phyloP scores from a whole-genome alignment of 164 flowering plant species.

The Kingdonia uniflora region DNA sequence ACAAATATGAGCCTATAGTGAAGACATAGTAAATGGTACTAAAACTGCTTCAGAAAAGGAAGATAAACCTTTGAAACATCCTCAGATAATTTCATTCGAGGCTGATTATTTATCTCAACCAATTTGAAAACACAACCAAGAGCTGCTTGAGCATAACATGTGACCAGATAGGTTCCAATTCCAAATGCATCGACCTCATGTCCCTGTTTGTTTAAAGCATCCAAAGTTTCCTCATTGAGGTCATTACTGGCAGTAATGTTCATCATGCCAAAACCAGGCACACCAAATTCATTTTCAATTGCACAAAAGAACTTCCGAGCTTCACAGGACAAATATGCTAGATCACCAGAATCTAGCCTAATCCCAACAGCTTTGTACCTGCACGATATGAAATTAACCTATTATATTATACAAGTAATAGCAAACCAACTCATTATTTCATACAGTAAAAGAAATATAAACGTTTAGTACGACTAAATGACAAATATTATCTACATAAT shows the following conservation, averaged over 20 bases:
- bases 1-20: neutral
- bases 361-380: slow-evolving; percentile 92
- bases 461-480: too few species aligned
- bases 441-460: too few species aligned
- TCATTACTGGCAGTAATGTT: slow-evolving; percentile 94
- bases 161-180: slow-evolving; percentile 91
- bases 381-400: slow-evolving; percentile 10
- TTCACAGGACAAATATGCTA: slow-evolving; percentile 83
- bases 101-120: slow-evolving; percentile 91
- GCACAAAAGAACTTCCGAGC: slow-evolving; percentile 62
- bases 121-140: slow-evolving; percentile 97
- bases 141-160: slow-evolving; percentile 97
- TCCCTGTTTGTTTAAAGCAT: slow-evolving; percentile 99
- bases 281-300: slow-evolving; percentile 74
- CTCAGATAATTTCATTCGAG: slow-evolving; percentile 96
- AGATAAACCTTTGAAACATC: slow-evolving; percentile 86
- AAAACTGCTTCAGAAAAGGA: slow-evolving; percentile 6
- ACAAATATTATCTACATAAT: too few species aligned
- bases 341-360: slow-evolving; percentile 95
- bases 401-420: too few species aligned
- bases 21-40: neutral
- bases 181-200: slow-evolving; percentile 97
- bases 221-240: slow-evolving; percentile 96
- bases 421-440: too few species aligned
- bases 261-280: slow-evolving; percentile 67